phyloP scores from a whole-genome alignment of 192 early-diverging fungal species.

The Coemansia sp. region DNA sequence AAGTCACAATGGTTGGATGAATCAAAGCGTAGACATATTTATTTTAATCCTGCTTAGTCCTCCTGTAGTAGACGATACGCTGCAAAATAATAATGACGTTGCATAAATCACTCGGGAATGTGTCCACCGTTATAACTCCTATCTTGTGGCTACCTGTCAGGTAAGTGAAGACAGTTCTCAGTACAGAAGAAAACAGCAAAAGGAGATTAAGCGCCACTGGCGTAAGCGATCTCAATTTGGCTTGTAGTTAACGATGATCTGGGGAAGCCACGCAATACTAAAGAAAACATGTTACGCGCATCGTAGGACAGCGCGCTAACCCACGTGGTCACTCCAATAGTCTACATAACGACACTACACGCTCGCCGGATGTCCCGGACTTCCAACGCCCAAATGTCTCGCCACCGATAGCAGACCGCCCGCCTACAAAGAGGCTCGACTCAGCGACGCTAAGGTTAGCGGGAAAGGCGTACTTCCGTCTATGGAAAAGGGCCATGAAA shows the following conservation, averaged over 20 bases:
- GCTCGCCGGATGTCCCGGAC: too few species aligned
- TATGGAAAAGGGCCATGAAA: too few species aligned
- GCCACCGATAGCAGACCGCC: too few species aligned
- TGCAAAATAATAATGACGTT: conserved; percentile 6
- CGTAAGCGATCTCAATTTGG: background rate
- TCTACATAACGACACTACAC: too few species aligned
- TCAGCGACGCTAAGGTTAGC: too few species aligned
- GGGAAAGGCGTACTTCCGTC: too few species aligned
- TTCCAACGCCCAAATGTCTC: too few species aligned
- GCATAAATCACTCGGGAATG: background rate
- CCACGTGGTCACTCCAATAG: too few species aligned
- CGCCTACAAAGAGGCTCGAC: too few species aligned
- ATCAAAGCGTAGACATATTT: background rate
- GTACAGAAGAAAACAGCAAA: background rate
- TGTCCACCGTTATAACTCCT: background rate
- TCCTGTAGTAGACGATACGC: conserved; percentile 12
- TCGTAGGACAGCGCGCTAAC: too few species aligned
- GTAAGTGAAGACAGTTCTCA: background rate
- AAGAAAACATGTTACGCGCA: too few species aligned
- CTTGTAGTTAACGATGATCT: conserved; percentile 11
- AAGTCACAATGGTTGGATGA: too few species aligned
- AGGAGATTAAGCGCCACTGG: background rate
- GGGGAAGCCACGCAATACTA: conserved; percentile 3
- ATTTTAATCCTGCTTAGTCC: background rate
- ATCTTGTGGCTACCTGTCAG: background rate